Evolutionary conservation across 2,329 filamentous ascomycete genomes (phyloP).

Genomic region (Ilyonectria robusta): DNA sequence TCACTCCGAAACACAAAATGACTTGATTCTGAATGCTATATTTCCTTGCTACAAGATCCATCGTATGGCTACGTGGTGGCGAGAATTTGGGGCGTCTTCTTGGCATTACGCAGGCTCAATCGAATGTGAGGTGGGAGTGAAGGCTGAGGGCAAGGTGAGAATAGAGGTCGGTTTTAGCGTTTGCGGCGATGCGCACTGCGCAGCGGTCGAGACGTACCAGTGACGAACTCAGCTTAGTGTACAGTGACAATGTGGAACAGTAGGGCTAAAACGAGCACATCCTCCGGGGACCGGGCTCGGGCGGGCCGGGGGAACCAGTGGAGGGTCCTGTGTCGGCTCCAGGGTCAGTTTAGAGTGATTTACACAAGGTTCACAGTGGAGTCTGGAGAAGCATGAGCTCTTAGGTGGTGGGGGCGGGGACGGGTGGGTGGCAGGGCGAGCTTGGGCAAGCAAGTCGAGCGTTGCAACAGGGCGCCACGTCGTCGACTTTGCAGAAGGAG

Average conservation of each 20-base stretch:
- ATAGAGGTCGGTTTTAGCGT: constrained; percentile 4
- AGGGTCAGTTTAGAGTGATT: neutral
- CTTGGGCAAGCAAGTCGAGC: no score
- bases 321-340: neutral
- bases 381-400: no score
- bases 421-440: no score
- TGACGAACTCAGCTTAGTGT: neutral
- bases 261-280: neutral
- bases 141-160: neutral
- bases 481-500: no score
- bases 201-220: neutral
- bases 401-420: no score
- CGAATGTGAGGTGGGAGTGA: neutral
- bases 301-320: neutral
- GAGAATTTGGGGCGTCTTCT: neutral
- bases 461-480: no score
- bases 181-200: neutral
- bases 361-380: neutral
- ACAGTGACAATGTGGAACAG: neutral
- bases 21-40: no score
- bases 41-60: no score
- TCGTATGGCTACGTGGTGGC: no score
- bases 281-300: neutral
- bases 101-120: neutral
- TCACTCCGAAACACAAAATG: no score